Base-by-base conservation (phyloP, 129 eudicot species). In the Flaveria linearis region DNA sequence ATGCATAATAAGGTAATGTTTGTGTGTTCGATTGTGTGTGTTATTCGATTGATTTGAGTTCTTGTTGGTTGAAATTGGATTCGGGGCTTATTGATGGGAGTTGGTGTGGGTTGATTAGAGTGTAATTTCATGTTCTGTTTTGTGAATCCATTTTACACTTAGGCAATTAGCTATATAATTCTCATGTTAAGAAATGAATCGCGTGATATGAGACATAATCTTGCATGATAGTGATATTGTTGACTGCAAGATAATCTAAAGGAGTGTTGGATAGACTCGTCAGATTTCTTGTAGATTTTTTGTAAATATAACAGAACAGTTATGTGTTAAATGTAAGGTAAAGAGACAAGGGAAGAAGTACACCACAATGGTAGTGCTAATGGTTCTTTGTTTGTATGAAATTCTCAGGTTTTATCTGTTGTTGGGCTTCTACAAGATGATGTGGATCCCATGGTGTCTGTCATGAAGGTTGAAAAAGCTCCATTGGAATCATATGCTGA, bases 381-480 rank as follows among this genome's bases (percentile, higher is more conserved):
- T 62, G 46, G 67, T 46, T 9, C 65, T 33, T 33, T 13, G 45
- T 26, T 46, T 64, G 49, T 23, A 68, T 14, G 33, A 33, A 25
- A 12, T 16, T 33, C n/a, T 2, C 85, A 93, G 98, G 96, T 93
- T 76, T 91, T 93, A 71, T 93, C 98, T 85, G 98, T 93, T 79
- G 96, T 93, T 77, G 98, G 98, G 53, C 85, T 93, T 47, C 95
- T 93, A 18, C 98, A 93, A 85, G 96, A 93, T 66, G 98, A 93
- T n/a, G 98, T 93, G 16, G 98, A 93, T 46, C 98, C 98, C 10
- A 93, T 93, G 98, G 98, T 93, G 39, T 93, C 98, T 36, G 98
- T 93, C 9, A 93, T 93, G 98, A 93, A 93, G 75, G 98, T 93
- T 80, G 98, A 93, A 80, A 93, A 93, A 78, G 98, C 98, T 80